Evolutionary conservation across 768 basidiomycete species (phyloP).

Genomic region (Pulveroboletus sp.): DNA sequence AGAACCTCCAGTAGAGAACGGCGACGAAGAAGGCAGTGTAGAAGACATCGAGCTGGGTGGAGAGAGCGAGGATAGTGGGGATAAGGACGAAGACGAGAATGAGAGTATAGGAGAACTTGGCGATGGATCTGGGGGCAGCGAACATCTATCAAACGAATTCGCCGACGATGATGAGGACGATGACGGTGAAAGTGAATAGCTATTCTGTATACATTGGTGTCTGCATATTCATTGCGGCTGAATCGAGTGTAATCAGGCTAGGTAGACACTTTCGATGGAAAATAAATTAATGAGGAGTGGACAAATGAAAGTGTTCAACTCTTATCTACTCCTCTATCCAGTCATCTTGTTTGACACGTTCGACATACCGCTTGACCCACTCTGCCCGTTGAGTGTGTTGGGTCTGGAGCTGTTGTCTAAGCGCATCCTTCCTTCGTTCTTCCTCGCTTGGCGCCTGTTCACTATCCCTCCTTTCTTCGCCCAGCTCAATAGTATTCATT

Average conservation of each 20-base stretch:
- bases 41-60: constrained; percentile 76
- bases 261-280: background rate
- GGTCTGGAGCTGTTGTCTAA: constrained; percentile 41
- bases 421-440: constrained; percentile 21
- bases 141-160: constrained; percentile 41
- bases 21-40: constrained; percentile 66
- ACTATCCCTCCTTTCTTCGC: constrained; percentile 26
- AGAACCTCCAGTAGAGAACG: constrained; percentile 59
- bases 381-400: constrained; percentile 48
- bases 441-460: constrained; percentile 31
- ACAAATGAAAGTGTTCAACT: constrained; percentile 2
- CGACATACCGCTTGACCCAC: constrained; percentile 65
- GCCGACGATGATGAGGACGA: constrained; percentile 59
- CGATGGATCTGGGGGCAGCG: constrained; percentile 39
- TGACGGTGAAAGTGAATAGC: constrained; percentile 48
- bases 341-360: constrained; percentile 57
- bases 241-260: constrained; percentile 1
- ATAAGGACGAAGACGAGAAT: constrained; percentile 39
- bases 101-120: constrained; percentile 39
- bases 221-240: background rate
- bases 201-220: background rate
- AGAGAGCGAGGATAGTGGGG: constrained; percentile 51
- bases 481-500: constrained; percentile 38
- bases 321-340: constrained; percentile 58
- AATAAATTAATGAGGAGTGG: constrained; percentile 1